Evolutionary conservation across 257 asterid species (phyloP), one percentile per base, ranked within the genome.

Genomic region (Gentiana dahurica): DNA sequence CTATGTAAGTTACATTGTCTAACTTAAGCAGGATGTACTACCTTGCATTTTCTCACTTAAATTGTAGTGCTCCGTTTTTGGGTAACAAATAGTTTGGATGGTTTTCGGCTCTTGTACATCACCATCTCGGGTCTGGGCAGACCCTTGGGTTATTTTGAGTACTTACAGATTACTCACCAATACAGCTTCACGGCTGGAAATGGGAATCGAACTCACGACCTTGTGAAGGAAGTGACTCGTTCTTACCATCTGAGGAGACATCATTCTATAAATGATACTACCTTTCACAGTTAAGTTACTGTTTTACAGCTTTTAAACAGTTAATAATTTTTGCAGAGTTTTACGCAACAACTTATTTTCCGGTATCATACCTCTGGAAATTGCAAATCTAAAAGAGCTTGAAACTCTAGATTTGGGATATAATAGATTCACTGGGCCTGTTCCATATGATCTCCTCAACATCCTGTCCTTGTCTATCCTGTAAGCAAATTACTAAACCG

Each of bases 261-360:
- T 34, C 46, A 33, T 32, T 11, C 9, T 10, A 2, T 41, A 41
- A 41, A 41, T 5, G 5, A 2, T 41, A 41, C 46, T 4, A 41
- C 46, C 46, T 41, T 41, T 41, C 24, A 41, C 9, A 41, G 46
- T 39, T 10, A 5, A 1, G 9, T 41, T 4, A 4, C 9, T 10
- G 7, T 2, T 24, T 34, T 15, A 47, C 54, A 11, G 33, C 63
- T 49, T 64, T 36, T 34, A 36, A 5, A 38, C n/a, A 32, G 12
- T 9, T 58, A 15, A 43, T 71, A 36, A 8, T 39, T 53, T 11
- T 54, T 8, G 68, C 87, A 91, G 98, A 77, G 69, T 71, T 62
- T 69, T 91, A 59, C 80, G 89, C 65, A 85, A 91, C 73, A 91
- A 91, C 71, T 87, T 92, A 5, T 91, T 91, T 71, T 77, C 75